Evolutionary conservation across 495 filamentous ascomycete species (phyloP), one percentile per base, ranked within the genome.

Genomic region (Aspergillus homomorphus): DNA sequence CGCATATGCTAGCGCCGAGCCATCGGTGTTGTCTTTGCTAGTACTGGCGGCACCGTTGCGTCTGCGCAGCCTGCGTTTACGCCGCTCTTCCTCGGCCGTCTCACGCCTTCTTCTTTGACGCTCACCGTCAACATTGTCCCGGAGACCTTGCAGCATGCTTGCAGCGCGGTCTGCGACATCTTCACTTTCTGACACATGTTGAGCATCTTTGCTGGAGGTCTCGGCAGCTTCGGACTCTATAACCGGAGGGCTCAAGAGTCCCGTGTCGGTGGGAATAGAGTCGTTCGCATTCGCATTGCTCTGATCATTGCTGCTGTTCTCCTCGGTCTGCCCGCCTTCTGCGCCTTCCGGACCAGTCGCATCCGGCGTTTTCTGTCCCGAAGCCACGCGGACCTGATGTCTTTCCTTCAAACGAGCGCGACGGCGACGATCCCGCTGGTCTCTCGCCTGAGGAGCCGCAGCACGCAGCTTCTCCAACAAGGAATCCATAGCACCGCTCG

Each of bases 401-500:
- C 86, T 80, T 66, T 95, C 91, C 79, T 93, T 92, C 49, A 97
- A 79, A 26, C 92, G 80, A 26, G 92, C 92, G 63, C 94, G 82
- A 51, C 93, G 86, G 58, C 94, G 86, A 58, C 91, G 82, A 68
- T 97, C 94, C 62, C 94, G 81, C 66, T 92, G 87, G 70, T 96
- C 91, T 57, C 89, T 78, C 6, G 91, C 82, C 74, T 96, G 89
- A 23, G 94, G 95, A 30, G 91, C 92, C 2, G 94, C 94, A 41
- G 92, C 91, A 53, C 94, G 89, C 53, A 98, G 77, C 73, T 97
- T 98, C 83, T 96, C 89, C 41, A 98, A 83, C n/a, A 98, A 79
- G 15, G 86, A 88, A 76, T 98, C 94, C 91, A 98, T 98, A 38
- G 93, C 95, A 45, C 94, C 95, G 45, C 90, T 88, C 30, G 86